Evolutionary conservation across 768 basidiomycete genomes (phyloP), one percentile per base, ranked within the genome.

Genomic region (Suillus paluster): DNA sequence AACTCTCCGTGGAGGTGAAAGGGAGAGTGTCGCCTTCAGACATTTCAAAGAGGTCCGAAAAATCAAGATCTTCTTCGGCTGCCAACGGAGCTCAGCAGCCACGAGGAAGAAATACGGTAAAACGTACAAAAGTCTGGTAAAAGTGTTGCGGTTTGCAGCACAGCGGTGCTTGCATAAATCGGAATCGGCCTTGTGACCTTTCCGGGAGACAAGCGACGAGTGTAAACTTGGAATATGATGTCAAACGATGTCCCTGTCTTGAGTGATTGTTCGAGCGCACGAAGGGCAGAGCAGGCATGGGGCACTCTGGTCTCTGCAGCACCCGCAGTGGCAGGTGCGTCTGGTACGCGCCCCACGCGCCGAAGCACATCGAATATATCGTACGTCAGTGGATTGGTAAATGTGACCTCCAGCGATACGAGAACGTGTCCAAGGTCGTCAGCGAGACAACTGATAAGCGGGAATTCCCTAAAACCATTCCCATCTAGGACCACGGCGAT

Each of bases 181-280:
- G 58, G 44, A 23, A 39, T 46, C 21, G 58, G 58, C 9, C 21
- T 49, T 10, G 23, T 2, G 3, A 50, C 27, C 4, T 42, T 62
- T 10, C 61, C 46, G 12, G 19, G 38, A 5, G 42, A 23, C 48
- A 30, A 7, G 4, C 45, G 58, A 36, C 44, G 41, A 30, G 45
- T 41, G n/a, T 49, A 60, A n/a, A 17, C 27, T 23, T 50, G 46
- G n/a, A 60, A 62, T 50, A 50, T 50, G 15, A 48, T 34, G 46
- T 62, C 48, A 33, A 62, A 62, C 21, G 45, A 62, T 39, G 50
- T 48, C 15, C 61, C 61, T 4, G 30, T 60, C 30, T 23, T 49
- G n/a, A 62, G 57, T 11, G 61, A 60, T n/a, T 42, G 21, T 19
- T 59, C 58, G 38, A 62, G 58, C 27, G 39, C 33, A 27, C 38